These are phyloP conservation scores for Psidium friedrichsthalianum DNA, from an alignment of 345 rosid species.

Conservation along the genomic window DNA sequence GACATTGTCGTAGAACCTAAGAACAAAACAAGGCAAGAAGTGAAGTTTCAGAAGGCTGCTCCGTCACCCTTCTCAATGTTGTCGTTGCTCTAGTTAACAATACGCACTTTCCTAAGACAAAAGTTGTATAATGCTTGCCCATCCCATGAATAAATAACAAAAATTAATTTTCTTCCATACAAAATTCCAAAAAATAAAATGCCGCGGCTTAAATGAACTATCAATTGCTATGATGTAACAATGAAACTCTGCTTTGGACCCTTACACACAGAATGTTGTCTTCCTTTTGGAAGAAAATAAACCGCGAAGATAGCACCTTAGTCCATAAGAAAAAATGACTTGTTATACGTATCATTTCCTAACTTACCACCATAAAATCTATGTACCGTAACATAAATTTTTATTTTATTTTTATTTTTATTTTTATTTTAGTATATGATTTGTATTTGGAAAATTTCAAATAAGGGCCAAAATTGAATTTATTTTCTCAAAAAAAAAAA, in stretches of 20 bases:
- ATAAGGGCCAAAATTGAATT: too few species aligned
- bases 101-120: not conserved
- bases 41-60: not conserved
- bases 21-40: too few species aligned
- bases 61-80: not conserved
- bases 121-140: not conserved
- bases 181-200: not conserved
- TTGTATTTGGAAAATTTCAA: too few species aligned
- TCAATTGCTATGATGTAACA: not conserved
- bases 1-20: too few species aligned
- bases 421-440: too few species aligned
- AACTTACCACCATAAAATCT: not conserved
- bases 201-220: too few species aligned
- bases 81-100: not conserved
- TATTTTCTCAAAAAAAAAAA: too few species aligned
- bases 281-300: not conserved
- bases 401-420: too few species aligned
- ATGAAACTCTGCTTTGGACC: not conserved
- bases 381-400: too few species aligned
- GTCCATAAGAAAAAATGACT: not conserved
- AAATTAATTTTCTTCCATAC: not conserved
- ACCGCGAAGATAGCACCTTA: not conserved
- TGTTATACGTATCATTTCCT: not conserved
- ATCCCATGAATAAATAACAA: not conserved
- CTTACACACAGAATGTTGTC: not conserved